These are phyloP conservation scores for Stenocarpella maydis DNA, from an alignment of 2,329 filamentous ascomycete genomes.

Conservation along the genomic window DNA sequence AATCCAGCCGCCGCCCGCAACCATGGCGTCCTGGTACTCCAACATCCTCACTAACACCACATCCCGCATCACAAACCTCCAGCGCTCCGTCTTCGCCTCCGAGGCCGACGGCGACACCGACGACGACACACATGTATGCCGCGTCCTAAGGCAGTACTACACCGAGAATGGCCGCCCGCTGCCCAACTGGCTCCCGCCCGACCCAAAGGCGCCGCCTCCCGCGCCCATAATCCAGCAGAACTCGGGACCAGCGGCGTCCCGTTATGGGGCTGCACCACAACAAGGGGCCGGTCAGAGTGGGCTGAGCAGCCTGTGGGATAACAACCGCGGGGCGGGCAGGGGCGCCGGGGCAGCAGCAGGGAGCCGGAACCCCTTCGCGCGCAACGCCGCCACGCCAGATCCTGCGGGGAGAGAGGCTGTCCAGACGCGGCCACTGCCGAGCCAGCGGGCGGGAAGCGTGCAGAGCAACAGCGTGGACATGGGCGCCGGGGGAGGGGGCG, in stretches of 20 bases:
- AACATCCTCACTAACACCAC: conserved; percentile 73
- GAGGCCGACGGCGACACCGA: conserved; percentile 77
- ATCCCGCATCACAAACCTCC: conserved; percentile 71
- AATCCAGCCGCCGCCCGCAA: conserved; percentile 38
- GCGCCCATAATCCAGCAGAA: conserved; percentile 60
- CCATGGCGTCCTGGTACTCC: conserved; percentile 84
- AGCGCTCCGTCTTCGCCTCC: conserved; percentile 54
- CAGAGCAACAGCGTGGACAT: conserved; percentile 55
- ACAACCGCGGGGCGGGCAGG: conserved; percentile 42
- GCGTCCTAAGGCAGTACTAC: conserved; percentile 93
- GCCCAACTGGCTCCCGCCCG: conserved; percentile 87
- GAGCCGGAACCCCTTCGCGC: conserved; percentile 42
- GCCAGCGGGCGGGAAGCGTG: conserved; percentile 78
- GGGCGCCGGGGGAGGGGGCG: conserved; percentile 40
- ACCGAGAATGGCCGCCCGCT: conserved; percentile 83
- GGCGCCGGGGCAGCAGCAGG: conserved; percentile 28
- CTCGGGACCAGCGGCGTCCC: conserved; percentile 50
- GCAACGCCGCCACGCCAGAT: conserved; percentile 46
- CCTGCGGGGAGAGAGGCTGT: conserved; percentile 41
- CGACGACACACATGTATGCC: conserved; percentile 94
- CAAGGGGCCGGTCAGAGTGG: conserved; percentile 47
- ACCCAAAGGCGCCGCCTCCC: conserved; percentile 77
- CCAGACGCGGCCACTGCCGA: conserved; percentile 70
- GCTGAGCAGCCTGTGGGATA: conserved; percentile 68
- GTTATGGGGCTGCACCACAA: conserved; percentile 59